phyloP scores from a whole-genome alignment of 2,329 filamentous ascomycete species.

The Colletotrichum kahawae region DNA sequence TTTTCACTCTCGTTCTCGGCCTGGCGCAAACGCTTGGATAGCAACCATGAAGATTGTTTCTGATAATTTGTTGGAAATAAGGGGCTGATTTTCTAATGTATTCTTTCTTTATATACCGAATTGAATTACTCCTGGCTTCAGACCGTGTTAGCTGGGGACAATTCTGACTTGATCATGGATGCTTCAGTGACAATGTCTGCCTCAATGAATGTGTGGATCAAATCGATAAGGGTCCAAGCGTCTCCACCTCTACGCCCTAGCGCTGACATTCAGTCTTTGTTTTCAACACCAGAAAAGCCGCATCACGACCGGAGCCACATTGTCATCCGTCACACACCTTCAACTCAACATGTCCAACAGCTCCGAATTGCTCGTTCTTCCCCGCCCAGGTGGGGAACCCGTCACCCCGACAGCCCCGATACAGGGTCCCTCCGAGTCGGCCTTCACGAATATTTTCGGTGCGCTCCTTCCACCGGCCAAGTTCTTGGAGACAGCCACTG shows the following conservation, averaged over 20 bases:
- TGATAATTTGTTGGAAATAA: no score
- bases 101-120: neutral
- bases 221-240: neutral
- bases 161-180: neutral
- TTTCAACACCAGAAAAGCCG: neutral
- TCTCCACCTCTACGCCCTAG: neutral
- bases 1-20: no score
- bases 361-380: neutral
- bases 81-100: neutral
- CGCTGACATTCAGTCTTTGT: neutral
- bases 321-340: neutral
- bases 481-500: slow-evolving; percentile 34
- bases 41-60: no score
- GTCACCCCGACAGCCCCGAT: slow-evolving; percentile 27
- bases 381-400: neutral
- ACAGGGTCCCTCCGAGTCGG: slow-evolving; percentile 37
- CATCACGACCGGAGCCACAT: neutral
- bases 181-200: neutral
- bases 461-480: slow-evolving; percentile 39
- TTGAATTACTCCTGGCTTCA: neutral
- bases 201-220: neutral
- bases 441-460: slow-evolving; percentile 42
- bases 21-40: no score
- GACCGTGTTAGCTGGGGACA: rapidly evolving
- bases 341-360: neutral